Percentiles rank a stretch among this genome's conserved stretches.
Evolutionary conservation across 352 stramenopile genomes (phyloP).

Genomic region (Phytophthora syringae): DNA sequence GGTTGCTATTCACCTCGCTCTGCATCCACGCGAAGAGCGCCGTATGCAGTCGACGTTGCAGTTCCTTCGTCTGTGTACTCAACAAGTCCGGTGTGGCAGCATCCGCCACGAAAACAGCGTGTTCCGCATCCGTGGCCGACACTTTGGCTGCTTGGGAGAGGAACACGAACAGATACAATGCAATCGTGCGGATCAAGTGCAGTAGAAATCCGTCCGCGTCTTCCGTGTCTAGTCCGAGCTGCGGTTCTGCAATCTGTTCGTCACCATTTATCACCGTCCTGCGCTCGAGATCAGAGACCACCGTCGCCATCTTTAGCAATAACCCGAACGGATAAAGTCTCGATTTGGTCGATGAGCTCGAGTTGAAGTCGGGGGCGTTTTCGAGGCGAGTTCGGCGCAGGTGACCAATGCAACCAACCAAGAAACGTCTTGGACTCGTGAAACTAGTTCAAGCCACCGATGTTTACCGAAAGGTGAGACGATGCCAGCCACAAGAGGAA

Average conservation of each 20-base stretch:
- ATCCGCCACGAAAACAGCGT: constrained; percentile 26
- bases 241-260: constrained; percentile 2
- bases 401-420: constrained; percentile 7
- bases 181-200: constrained; percentile 68
- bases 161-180: constrained; percentile 66
- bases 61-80: constrained; percentile 33
- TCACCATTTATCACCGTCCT: constrained; percentile 1
- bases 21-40: constrained; percentile 50
- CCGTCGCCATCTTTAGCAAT: neutral
- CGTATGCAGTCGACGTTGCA: constrained; percentile 46
- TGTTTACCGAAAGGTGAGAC: constrained; percentile 19
- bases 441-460: neutral
- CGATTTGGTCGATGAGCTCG: constrained; percentile 5
- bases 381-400: constrained; percentile 12
- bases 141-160: constrained; percentile 48
- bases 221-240: constrained; percentile 3
- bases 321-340: constrained; percentile 1
- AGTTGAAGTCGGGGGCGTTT: constrained; percentile 25
- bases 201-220: constrained; percentile 48
- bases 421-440: constrained; percentile 12
- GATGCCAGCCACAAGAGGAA: constrained; percentile 12
- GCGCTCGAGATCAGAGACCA: neutral
- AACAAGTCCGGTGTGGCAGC: constrained; percentile 33
- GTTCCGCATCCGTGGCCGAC: constrained; percentile 44
- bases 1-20: constrained; percentile 58